Base-by-base conservation (phyloP, 768 basidiomycete genomes). In the Agrocybe pediades region DNA sequence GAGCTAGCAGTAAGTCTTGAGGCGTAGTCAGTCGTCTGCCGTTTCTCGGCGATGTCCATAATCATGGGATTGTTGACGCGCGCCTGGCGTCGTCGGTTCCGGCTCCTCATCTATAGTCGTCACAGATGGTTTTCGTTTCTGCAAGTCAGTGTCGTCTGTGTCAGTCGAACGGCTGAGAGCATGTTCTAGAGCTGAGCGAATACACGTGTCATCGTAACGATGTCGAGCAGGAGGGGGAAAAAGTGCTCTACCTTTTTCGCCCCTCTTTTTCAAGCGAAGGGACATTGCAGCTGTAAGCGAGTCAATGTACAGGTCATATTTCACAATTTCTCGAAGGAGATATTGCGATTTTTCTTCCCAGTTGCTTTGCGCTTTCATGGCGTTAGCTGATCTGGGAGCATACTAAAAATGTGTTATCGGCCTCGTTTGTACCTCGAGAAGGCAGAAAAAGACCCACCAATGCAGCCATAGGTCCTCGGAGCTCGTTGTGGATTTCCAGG, bases 291-390 rank as follows among this genome's bases (percentile, higher is more conserved):
- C 72, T 66, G 88, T 84, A 25, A 99, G 79, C 6, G 94, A 91
- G 58, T 96, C 94, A 51, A 96, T 88, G 68, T 99, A 99, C 15
- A 90, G 90, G 49, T 92, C 87, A 70, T 98, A 98, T 69, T 98
- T 98, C 66, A 94, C 91, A 39, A 93, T 91, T 73, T 99, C 96
- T 8, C 89, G 84, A 49, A 95, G 78, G 43, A 98, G 74, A 68
- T 92, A 92, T 64, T 92, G 87, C 2, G 91, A 93, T 67, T 90
- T 95, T 67, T 85, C 88, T 72, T 92, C 90, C 93, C 95, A 98
- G 66, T 99, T 99, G 55, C 82, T 81, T 61, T 84, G 79, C 0
- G 97, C 87, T 71, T 87, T 98, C 60, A 76, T 62, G 0, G 82
- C 80, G 65, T 90, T 94, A 20, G 84, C 66, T 20, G 91, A 86